A percentile compares a stretch with the other conserved stretches of the same genome.
These are phyloP conservation scores for Cercospora sojina DNA, from an alignment of 2,329 filamentous ascomycete species.

Conservation along the genomic window DNA sequence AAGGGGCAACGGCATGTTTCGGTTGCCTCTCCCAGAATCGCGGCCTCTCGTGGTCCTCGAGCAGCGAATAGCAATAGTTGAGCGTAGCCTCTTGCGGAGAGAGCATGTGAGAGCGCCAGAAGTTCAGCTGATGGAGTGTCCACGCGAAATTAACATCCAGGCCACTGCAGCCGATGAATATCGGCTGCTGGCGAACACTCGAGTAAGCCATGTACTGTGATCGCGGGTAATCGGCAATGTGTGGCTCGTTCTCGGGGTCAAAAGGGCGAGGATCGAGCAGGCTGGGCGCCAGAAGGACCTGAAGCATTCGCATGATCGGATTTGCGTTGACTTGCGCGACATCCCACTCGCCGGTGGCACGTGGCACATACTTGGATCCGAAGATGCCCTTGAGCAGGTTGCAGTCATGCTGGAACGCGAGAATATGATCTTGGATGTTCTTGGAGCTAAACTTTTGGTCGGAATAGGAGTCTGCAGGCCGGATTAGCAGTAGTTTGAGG, in stretches of 20 bases:
- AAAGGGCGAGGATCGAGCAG: slow-evolving; percentile 26
- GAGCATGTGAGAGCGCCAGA: slow-evolving; percentile 55
- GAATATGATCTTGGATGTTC: slow-evolving; percentile 2
- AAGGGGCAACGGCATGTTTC: slow-evolving; percentile 27
- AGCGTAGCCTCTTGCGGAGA: slow-evolving; percentile 41
- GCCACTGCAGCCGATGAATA: slow-evolving; percentile 44
- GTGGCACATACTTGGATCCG: neutral
- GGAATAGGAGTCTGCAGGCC: slow-evolving; percentile 10
- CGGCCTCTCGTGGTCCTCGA: slow-evolving; percentile 43
- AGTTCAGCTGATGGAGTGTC: slow-evolving; percentile 51
- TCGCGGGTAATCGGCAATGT: slow-evolving; percentile 40
- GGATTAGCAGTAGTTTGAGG: slow-evolving; percentile 15
- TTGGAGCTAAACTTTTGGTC: neutral
- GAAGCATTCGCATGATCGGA: slow-evolving; percentile 30
- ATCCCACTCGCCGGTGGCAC: neutral
- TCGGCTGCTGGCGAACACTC: slow-evolving; percentile 35
- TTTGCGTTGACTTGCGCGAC: neutral
- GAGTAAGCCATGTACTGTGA: slow-evolving; percentile 50
- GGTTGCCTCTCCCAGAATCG: slow-evolving; percentile 35
- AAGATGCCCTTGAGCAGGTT: slow-evolving; percentile 15
- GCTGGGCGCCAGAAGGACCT: slow-evolving; percentile 36
- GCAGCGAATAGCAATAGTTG: slow-evolving; percentile 37
- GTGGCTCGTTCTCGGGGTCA: slow-evolving; percentile 1
- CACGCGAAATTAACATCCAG: slow-evolving; percentile 47
- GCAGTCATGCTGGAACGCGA: slow-evolving; percentile 1